Conservation (phyloP, 768 basidiomycete species). For the Russula griseocarnosa region DNA sequence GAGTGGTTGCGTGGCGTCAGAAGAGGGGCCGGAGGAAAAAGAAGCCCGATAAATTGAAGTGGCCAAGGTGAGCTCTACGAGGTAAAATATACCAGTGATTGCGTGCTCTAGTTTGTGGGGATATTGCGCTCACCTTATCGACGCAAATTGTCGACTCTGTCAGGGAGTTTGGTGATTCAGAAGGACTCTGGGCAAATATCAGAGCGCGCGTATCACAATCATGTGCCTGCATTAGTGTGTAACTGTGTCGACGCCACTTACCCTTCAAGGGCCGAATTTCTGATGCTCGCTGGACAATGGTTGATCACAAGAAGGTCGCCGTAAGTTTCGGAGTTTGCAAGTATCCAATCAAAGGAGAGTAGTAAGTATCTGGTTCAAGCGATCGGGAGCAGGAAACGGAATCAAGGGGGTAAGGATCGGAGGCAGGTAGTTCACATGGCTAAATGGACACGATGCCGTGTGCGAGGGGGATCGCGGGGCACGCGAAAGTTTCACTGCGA, state of each 20-base stretch:
- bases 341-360: neutral
- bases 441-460: neutral
- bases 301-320: conserved; percentile 36
- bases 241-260: neutral
- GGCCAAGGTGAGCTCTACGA: neutral
- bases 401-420: conserved; percentile 26
- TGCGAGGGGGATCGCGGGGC: conserved; percentile 15
- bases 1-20: neutral
- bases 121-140: neutral
- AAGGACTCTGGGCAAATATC: neutral
- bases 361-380: conserved; percentile 29
- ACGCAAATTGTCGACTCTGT: neutral
- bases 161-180: neutral
- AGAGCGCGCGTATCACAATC: neutral
- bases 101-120: neutral
- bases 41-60: neutral
- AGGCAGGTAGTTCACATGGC: conserved; percentile 21
- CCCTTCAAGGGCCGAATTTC: conserved; percentile 28
- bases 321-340: conserved; percentile 30
- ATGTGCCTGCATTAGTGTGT: neutral
- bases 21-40: neutral
- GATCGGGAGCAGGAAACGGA: conserved; percentile 30
- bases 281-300: conserved; percentile 33
- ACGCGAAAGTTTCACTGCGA: neutral
- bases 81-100: too few species aligned